A percentile compares a stretch with the other conserved stretches of the same genome.
These are phyloP conservation scores for Forsythia suspensa DNA, from an alignment of 257 asterid genomes.

Conservation along the genomic window DNA sequence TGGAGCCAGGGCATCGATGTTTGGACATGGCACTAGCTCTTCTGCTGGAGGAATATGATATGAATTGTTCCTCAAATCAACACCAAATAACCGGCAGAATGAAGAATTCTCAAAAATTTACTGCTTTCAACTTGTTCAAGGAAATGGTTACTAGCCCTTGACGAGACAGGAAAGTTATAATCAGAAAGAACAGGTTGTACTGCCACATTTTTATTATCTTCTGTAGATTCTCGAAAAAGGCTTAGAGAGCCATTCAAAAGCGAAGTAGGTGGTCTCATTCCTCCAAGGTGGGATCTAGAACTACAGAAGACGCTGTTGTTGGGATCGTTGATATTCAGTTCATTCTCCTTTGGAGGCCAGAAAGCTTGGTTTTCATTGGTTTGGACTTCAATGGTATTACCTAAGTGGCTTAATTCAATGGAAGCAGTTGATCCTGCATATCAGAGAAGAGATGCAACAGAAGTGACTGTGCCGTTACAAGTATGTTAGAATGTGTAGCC, in stretches of 20 bases:
- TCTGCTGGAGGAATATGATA: slow-evolving; percentile 23
- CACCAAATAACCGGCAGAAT: slow-evolving; percentile 62
- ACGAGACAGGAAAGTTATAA: slow-evolving; percentile 48
- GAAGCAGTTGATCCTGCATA: too few relatives aligned
- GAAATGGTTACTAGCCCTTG: slow-evolving; percentile 38
- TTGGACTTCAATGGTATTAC: slow-evolving; percentile 18
- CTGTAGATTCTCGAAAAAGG: slow-evolving; percentile 45
- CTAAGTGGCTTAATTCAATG: too few relatives aligned
- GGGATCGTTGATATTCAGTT: not conserved
- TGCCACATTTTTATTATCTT: slow-evolving; percentile 36
- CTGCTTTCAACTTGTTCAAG: slow-evolving; percentile 40
- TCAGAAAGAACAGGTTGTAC: slow-evolving; percentile 32
- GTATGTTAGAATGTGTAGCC: too few relatives aligned
- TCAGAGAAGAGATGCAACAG: too few relatives aligned
- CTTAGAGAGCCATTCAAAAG: slow-evolving; percentile 35
- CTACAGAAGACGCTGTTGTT: not conserved
- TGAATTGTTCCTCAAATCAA: slow-evolving; percentile 62
- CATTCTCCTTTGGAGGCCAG: slow-evolving; percentile 23
- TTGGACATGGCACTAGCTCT: slow-evolving; percentile 28
- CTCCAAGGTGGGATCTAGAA: slow-evolving; percentile 1
- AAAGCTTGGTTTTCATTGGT: slow-evolving; percentile 22
- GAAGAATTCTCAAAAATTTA: slow-evolving; percentile 40
- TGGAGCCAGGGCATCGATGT: not conserved
- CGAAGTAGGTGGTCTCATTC: slow-evolving; percentile 34
- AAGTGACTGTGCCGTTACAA: too few relatives aligned